A percentile compares a stretch with the other conserved stretches of the same genome.
Evolutionary conservation across 1,139 yeast genomes (phyloP).

Genomic region (Scheffersomyces illinoinensis): DNA sequence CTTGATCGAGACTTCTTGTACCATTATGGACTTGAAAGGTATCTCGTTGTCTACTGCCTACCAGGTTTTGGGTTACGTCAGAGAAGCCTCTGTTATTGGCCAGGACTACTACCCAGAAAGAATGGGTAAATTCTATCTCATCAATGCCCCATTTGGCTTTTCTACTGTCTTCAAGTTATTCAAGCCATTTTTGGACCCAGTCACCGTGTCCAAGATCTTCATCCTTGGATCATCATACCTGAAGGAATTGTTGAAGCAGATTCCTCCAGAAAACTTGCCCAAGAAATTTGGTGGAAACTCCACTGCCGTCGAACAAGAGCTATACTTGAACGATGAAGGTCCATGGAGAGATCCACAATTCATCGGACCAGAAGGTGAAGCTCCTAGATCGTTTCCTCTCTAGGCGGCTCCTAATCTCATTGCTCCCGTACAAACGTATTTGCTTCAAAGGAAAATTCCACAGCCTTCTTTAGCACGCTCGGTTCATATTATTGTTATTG

Average conservation of each 20-base stretch:
- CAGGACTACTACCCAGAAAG: constrained; percentile 99
- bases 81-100: constrained; percentile 91
- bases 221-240: constrained; percentile 80
- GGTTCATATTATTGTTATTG: not conserved
- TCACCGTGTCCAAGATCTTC: constrained; percentile 94
- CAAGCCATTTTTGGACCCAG: constrained; percentile 95
- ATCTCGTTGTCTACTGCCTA: constrained; percentile 82
- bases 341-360: constrained; percentile 93
- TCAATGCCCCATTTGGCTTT: constrained; percentile 97
- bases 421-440: not conserved
- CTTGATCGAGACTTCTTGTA: constrained; percentile 92
- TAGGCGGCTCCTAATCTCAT: not conserved
- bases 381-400: constrained; percentile 55
- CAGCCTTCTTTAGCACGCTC: not conserved
- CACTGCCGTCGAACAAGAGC: constrained; percentile 68
- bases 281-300: constrained; percentile 85
- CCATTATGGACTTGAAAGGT: constrained; percentile 93
- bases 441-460: not conserved
- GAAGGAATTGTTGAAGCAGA: constrained; percentile 83
- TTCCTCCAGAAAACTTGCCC: constrained; percentile 92
- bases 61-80: constrained; percentile 83
- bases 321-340: constrained; percentile 87
- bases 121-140: constrained; percentile 95
- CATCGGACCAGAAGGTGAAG: constrained; percentile 87
- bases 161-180: constrained; percentile 88